Evolutionary conservation across 306 rosid genomes (phyloP).

Genomic region (Citrullus mucosospermus): DNA sequence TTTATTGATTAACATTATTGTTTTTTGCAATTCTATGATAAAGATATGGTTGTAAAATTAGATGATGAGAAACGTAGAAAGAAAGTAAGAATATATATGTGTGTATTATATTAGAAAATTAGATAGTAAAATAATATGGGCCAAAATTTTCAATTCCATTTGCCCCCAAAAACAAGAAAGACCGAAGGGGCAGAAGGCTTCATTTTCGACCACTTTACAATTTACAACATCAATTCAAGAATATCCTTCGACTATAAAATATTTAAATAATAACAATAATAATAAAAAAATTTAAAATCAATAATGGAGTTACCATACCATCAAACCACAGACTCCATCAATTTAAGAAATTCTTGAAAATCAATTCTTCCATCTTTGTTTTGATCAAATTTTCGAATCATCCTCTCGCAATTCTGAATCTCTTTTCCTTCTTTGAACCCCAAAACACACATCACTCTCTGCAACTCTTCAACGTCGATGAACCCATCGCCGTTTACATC

Average conservation of each 20-base stretch:
- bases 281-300: neutral
- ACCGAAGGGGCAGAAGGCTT: neutral
- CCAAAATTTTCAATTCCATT: neutral
- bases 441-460: slow-evolving; percentile 17
- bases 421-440: slow-evolving; percentile 15
- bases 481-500: slow-evolving; percentile 34
- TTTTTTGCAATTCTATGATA: too few relatives aligned
- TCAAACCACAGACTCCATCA: slow-evolving; percentile 14
- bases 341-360: slow-evolving; percentile 17
- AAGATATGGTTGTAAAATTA: too few relatives aligned
- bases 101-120: too few relatives aligned
- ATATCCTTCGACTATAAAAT: too few relatives aligned
- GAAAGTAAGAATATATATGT: too few relatives aligned
- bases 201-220: neutral
- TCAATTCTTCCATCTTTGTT: slow-evolving; percentile 27
- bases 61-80: too few relatives aligned
- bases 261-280: neutral
- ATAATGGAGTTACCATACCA: too few relatives aligned
- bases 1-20: too few relatives aligned
- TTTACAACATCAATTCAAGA: neutral
- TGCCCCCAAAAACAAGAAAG: neutral
- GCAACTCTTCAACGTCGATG: slow-evolving; percentile 23
- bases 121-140: neutral
- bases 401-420: slow-evolving; percentile 15
- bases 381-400: slow-evolving; percentile 22